phyloP scores from a whole-genome alignment of 805 yeast species.

The Candida pini region DNA sequence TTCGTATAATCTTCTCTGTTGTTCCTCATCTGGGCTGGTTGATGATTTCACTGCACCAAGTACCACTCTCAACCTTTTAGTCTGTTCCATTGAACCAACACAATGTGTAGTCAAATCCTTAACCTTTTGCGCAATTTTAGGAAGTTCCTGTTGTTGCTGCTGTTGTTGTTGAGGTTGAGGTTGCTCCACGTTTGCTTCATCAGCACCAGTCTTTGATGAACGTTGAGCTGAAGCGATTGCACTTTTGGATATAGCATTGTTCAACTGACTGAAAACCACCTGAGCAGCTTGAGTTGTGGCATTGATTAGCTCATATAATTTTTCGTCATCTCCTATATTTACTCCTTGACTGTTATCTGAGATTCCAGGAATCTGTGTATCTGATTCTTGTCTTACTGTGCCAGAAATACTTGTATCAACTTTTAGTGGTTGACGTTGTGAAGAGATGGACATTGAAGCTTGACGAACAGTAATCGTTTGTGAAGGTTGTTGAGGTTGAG shows the following conservation, averaged over 20 bases:
- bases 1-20: constrained; percentile 73
- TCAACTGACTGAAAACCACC: constrained; percentile 71
- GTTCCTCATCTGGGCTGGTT: constrained; percentile 30
- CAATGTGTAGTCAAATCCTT: constrained; percentile 76
- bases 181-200: constrained; percentile 9
- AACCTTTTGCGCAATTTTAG: constrained; percentile 51
- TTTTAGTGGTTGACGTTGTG: constrained; percentile 22
- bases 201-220: constrained; percentile 21
- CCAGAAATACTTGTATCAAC: constrained; percentile 17
- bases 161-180: constrained; percentile 1
- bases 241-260: constrained; percentile 58
- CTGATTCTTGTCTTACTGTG: constrained; percentile 25
- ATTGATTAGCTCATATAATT: constrained; percentile 23
- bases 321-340: constrained; percentile 26
- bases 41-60: constrained; percentile 42
- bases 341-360: constrained; percentile 12
- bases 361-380: constrained; percentile 8
- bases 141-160: constrained; percentile 3
- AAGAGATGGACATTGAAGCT: constrained; percentile 7
- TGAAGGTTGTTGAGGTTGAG: constrained; percentile 16
- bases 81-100: constrained; percentile 74
- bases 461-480: constrained; percentile 11
- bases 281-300: constrained; percentile 48
- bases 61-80: constrained; percentile 55
- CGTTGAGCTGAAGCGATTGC: constrained; percentile 49